Base-by-base conservation (phyloP, 2,329 filamentous ascomycete species). In the Calycina herbarum region DNA sequence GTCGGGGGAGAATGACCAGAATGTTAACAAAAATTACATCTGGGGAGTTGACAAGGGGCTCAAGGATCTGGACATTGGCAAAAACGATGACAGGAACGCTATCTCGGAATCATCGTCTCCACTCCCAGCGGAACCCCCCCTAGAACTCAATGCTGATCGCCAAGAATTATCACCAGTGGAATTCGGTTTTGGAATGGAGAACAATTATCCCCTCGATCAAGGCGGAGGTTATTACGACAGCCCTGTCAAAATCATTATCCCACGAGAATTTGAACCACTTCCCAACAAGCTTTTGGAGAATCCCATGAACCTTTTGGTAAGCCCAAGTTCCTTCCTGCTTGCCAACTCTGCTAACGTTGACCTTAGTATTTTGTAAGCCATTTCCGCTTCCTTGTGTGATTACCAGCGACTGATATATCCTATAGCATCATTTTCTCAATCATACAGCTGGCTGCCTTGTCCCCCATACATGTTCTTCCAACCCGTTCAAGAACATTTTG, bases 41-140 rank as follows among this genome's bases (percentile, higher is more conserved):
- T 93, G 91, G 74, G 91, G 92, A 5, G 84, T 90, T 66, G 92
- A 94, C 73, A 82, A 86, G 64, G 92, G 91, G 0, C 81, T 87
- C 67, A 83, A 83, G 10, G 91, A 94, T 77, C 78, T 86, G 24
- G 91, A 94, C 71, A 79, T 91, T 1, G 86, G 86, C 33, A 85
- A 83, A 61, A 94, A 94, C 71, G 86, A 93, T 72, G 91, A 94
- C 70, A 78, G 79, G 35, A 84, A 84, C 60, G 90, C 90, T 17
- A 88, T 94, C 48, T 83, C 83, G 54, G 79, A 77, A 57, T 77
- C 77, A 57, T 38, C 13, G 13, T 79, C 77, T 62, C 79, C 81
- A 0, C 70, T 79, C 13, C n/a, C 66, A 3, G 38, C 63, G 35
- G 66, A 66, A 57, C 71, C 69, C 45, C 61, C 69, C 45, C 61